Conservation (phyloP, 768 basidiomycete species). For the Leucocoprinus sp. region DNA sequence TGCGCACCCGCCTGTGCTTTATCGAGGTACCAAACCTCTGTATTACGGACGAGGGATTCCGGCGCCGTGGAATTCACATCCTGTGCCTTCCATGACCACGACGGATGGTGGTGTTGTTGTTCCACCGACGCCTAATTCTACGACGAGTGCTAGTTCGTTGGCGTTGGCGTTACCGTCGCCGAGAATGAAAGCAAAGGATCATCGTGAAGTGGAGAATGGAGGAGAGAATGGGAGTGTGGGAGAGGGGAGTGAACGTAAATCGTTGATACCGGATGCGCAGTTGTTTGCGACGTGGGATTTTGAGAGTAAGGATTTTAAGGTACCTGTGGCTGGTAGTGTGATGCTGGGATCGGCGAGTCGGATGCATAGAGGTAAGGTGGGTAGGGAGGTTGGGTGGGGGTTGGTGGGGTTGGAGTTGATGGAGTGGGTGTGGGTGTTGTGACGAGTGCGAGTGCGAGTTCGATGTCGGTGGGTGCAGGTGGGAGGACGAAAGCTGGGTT, state of each 20-base stretch:
- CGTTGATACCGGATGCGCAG: constrained; percentile 41
- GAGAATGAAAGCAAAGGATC: constrained; percentile 15
- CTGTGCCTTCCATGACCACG: constrained; percentile 23
- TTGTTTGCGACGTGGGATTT: constrained; percentile 53
- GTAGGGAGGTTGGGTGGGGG: too few relatives aligned
- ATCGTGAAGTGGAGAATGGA: neutral
- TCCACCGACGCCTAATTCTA: constrained; percentile 20
- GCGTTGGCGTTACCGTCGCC: too few relatives aligned
- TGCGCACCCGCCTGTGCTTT: constrained; percentile 55
- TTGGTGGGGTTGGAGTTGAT: too few relatives aligned
- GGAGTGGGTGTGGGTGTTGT: too few relatives aligned
- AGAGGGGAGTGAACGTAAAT: constrained; percentile 24
- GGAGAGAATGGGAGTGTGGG: constrained; percentile 20
- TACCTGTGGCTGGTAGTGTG: too few relatives aligned
- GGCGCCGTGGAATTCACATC: constrained; percentile 45
- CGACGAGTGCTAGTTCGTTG: constrained; percentile 23
- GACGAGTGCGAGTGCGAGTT: too few relatives aligned
- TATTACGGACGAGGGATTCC: constrained; percentile 40
- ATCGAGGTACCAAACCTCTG: constrained; percentile 40
- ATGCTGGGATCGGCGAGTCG: too few relatives aligned
- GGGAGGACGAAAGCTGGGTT: too few relatives aligned
- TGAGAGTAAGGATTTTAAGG: constrained; percentile 40
- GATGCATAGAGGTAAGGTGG: too few relatives aligned
- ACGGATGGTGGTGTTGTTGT: constrained; percentile 15
- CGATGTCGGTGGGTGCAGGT: too few relatives aligned